Percentiles rank a stretch among this genome's conserved stretches.
Evolutionary conservation across 805 yeast genomes (phyloP).

Genomic region (Candida corydali): DNA sequence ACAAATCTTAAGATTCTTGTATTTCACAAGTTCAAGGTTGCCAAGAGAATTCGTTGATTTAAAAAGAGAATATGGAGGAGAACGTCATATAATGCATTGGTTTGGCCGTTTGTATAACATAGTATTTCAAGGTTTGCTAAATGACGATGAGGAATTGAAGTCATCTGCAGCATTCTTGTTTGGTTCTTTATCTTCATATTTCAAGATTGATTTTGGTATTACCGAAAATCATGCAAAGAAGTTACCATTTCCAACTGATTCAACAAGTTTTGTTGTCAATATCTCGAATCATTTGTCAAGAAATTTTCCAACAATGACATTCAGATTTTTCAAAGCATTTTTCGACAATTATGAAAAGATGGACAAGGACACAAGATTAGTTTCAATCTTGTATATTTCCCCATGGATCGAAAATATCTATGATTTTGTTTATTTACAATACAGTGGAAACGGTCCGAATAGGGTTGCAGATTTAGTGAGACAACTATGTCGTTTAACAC

Average conservation of each 20-base stretch:
- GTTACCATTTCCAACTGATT: slow-evolving; percentile 65
- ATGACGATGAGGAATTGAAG: slow-evolving; percentile 54
- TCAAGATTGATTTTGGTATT: slow-evolving; percentile 57
- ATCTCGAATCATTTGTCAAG: slow-evolving; percentile 56
- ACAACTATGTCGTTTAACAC: slow-evolving; percentile 56
- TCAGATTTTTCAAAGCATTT: slow-evolving; percentile 53
- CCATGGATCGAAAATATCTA: slow-evolving; percentile 77
- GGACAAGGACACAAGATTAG: slow-evolving; percentile 28
- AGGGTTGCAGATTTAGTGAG: slow-evolving; percentile 58
- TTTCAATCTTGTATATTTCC: slow-evolving; percentile 49
- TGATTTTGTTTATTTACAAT: slow-evolving; percentile 49
- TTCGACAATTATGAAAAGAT: slow-evolving; percentile 40
- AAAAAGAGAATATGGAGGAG: slow-evolving; percentile 17
- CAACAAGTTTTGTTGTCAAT: slow-evolving; percentile 54
- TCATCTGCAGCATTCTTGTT: slow-evolving; percentile 60
- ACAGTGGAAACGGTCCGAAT: slow-evolving; percentile 57
- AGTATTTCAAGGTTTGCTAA: slow-evolving; percentile 64
- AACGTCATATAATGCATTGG: slow-evolving; percentile 24
- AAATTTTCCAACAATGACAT: slow-evolving; percentile 55
- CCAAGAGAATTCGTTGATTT: slow-evolving; percentile 11
- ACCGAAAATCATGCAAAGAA: slow-evolving; percentile 52
- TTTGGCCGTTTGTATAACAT: slow-evolving; percentile 63
- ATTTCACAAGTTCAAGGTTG: slow-evolving; percentile 58
- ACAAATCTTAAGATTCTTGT: slow-evolving; percentile 68
- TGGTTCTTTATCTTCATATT: slow-evolving; percentile 57